Evolutionary conservation across 208 protist species (phyloP).

Genomic region (Wallacemonas sp.): DNA sequence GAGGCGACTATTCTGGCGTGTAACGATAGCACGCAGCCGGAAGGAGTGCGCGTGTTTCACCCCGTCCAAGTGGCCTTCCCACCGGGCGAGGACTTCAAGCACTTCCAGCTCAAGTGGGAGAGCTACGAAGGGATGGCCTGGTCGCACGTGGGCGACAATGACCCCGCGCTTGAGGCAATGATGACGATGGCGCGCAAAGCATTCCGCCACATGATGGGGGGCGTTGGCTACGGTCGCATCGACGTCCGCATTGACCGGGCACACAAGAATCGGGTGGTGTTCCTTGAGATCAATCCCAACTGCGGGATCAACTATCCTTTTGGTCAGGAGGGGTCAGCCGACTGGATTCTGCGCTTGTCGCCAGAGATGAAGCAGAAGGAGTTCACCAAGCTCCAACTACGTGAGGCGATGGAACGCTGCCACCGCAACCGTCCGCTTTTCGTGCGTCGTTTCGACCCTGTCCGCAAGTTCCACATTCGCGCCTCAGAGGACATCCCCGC

Average conservation of each 20-base stretch:
- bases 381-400: conserved; percentile 81
- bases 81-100: conserved; percentile 87
- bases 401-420: conserved; percentile 51
- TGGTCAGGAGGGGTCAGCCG: conserved; percentile 81
- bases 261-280: conserved; percentile 49
- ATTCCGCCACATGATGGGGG: conserved; percentile 90
- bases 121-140: conserved; percentile 90
- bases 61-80: conserved; percentile 83
- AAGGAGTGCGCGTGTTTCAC: conserved; percentile 77
- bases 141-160: conserved; percentile 45
- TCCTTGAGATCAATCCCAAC: conserved; percentile 92
- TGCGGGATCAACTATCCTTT: conserved; percentile 91
- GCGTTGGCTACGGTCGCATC: conserved; percentile 83
- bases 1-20: conserved; percentile 86
- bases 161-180: conserved; percentile 69
- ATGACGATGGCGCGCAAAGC: conserved; percentile 62
- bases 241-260: conserved; percentile 83
- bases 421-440: conserved; percentile 41
- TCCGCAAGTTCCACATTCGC: conserved; percentile 70
- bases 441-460: conserved; percentile 41
- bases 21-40: conserved; percentile 58
- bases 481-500: conserved; percentile 48
- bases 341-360: conserved; percentile 82
- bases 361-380: conserved; percentile 70
- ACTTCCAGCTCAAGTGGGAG: conserved; percentile 91